A percentile compares a stretch with the other conserved stretches of the same genome.
These are phyloP conservation scores for Plenodomus biglobosus DNA, from an alignment of 2,329 filamentous ascomycete genomes.

Conservation along the genomic window DNA sequence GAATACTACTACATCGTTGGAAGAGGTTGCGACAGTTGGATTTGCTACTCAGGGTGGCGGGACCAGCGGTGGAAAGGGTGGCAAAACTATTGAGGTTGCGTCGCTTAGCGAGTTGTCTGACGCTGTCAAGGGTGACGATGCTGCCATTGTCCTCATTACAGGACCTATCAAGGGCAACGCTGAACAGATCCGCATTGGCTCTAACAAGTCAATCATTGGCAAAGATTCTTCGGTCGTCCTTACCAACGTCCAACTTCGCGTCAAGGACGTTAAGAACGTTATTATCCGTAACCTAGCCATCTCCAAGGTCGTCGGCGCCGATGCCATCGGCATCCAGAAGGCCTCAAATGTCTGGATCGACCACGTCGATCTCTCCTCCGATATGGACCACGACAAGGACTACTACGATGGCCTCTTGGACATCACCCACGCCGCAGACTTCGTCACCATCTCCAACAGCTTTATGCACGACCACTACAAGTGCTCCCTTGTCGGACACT, in stretches of 20 bases:
- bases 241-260: conserved; percentile 51
- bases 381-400: conserved; percentile 64
- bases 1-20: conserved; percentile 31
- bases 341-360: conserved; percentile 64
- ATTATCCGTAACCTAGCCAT: conserved; percentile 61
- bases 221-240: conserved; percentile 51
- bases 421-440: conserved; percentile 65
- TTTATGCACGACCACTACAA: conserved; percentile 64
- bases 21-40: conserved; percentile 33
- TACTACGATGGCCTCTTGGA: conserved; percentile 70
- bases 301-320: conserved; percentile 53
- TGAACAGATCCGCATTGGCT: conserved; percentile 49
- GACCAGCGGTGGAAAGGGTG: conserved; percentile 46
- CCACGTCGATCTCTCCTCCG: conserved; percentile 65
- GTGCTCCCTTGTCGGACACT: conserved; percentile 60
- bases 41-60: conserved; percentile 41
- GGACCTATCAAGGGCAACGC: conserved; percentile 48
- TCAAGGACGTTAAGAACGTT: conserved; percentile 56
- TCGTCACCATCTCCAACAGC: conserved; percentile 58
- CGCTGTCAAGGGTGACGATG: conserved; percentile 49
- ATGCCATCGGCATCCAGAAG: conserved; percentile 55
- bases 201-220: conserved; percentile 57
- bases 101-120: conserved; percentile 45
- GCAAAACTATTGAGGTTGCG: conserved; percentile 40
- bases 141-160: conserved; percentile 52